Evolutionary conservation across 2,329 filamentous ascomycete genomes (phyloP), one percentile per base, ranked within the genome.

Genomic region (Fusarium drepaniforme): DNA sequence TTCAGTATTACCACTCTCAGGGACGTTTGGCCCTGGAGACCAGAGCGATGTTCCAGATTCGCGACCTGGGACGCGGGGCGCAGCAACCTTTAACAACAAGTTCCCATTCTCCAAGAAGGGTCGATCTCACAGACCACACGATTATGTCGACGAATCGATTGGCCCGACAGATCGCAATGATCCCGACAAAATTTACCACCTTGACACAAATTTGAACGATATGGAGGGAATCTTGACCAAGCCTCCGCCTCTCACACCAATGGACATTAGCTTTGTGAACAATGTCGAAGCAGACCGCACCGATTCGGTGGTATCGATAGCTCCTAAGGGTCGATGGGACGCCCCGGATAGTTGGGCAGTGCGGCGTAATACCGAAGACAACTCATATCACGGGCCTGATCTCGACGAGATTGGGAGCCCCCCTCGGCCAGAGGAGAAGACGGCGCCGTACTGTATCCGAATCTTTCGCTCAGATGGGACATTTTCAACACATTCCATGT

Each of bases 321-420:
- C 79, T 3, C 84, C 84, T 4, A 86, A 86, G 66, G 91, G 92
- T 2, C 90, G 91, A 5, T 99, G 96, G 96, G 94, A 97, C 82
- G 96, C 96, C 5, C 96, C 97, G 1, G 96, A 98, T 82, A 98
- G 96, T 81, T 99, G 97, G 97, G 95, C 94, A 61, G 96, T 98
- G 30, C 94, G 94, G 76, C 92, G 91, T 70, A 88, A 88, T 53
- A 90, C 90, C 9, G 92, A 95, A 76, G 93, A 94, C 65, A 89
- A 89, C 72, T 86, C 88, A n/a, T 80, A 81, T 75, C 89, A 86
- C 76, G 84, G 81, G 6, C 85, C 87, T 2, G 93, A 95, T 67
- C 86, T 90, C 16, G 93, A 95, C 72, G 93, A 96, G 65, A 86
- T 89, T 33, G 92, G 90, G 57, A 89, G 90, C 61, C 88, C 91